phyloP scores from a whole-genome alignment of 345 rosid species.

The Camelina laxa region DNA sequence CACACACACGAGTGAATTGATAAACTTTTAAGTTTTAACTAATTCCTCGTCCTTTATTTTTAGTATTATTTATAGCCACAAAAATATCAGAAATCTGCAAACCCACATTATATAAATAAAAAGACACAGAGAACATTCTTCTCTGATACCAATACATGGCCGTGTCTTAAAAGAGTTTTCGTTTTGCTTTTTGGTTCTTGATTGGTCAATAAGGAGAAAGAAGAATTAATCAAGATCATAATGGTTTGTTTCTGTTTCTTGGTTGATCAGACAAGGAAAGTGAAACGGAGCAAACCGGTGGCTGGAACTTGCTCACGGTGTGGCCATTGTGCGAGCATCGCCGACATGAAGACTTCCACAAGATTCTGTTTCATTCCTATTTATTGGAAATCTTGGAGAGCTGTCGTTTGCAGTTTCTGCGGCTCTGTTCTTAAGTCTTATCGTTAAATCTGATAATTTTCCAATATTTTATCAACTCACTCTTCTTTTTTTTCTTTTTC shows the following conservation, averaged over 20 bases:
- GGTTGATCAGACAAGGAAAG: constrained; percentile 66
- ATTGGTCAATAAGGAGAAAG: not conserved
- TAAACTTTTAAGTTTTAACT: constrained; percentile 2
- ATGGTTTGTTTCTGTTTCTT: constrained; percentile 81
- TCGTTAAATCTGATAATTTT: constrained; percentile 37
- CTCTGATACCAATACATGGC: constrained; percentile 24
- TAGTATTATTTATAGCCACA: constrained; percentile 20
- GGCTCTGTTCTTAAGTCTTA: constrained; percentile 76
- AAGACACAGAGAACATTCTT: constrained; percentile 20
- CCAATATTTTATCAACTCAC: not conserved
- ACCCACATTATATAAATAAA: not conserved
- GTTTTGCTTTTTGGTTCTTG: not conserved
- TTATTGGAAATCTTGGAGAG: constrained; percentile 71
- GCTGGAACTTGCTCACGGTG: constrained; percentile 74
- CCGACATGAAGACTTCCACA: constrained; percentile 68
- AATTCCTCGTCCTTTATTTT: constrained; percentile 5
- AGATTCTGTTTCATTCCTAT: constrained; percentile 69
- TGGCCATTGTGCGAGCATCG: constrained; percentile 66
- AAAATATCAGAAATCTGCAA: constrained; percentile 14
- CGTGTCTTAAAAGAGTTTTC: not conserved
- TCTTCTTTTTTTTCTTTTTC: not conserved
- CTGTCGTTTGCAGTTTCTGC: constrained; percentile 71
- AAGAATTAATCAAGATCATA: not conserved
- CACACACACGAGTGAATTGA: constrained; percentile 33
- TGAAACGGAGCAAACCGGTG: constrained; percentile 65